Evolutionary conservation across 2,329 filamentous ascomycete genomes (phyloP), one percentile per base, ranked within the genome.

Genomic region (Talaromyces sp.): DNA sequence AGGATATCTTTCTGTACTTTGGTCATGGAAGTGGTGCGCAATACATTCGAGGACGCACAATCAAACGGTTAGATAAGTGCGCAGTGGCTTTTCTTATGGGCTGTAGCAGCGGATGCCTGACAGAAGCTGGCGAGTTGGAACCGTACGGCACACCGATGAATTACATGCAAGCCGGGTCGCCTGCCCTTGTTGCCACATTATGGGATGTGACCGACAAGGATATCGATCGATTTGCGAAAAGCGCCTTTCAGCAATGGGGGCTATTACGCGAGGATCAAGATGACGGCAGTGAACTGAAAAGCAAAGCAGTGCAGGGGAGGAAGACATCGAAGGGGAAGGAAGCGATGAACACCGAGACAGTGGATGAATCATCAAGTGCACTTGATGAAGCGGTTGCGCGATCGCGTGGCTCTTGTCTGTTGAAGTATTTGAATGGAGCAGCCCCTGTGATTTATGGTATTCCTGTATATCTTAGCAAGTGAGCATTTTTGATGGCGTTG

Each of bases 201-300:
- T 99, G 94, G 94, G 94, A 99, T 73, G 94, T 99, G 52, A 99
- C 94, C 9, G 94, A 99, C 71, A 89, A 89, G 67, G 94, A 99
- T 72, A 96, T 97, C 71, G 95, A 99, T 76, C 88, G 92, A 17
- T 96, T 96, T 72, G 89, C 92, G 0, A 85, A 87, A 35, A 80
- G 82, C 25, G 79, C 89, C 2, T 89, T 96, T 70, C 89, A 94
- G 69, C 82, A 88, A 66, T 99, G 94, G 94, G 94, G 94, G 0
- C 72, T 99, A 6, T 77, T 89, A 65, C 65, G 72, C 80, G 80
- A 59, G 72, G 50, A 43, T 43, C 33, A 48, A 25, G 22, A 25
- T 15, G n/a, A n/a, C n/a, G 68, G 63, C 4, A 39, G 15, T 22
- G 21, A 33, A 37, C 7, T 28, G 63, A 61, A 63, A 64, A 60